phyloP scores from a whole-genome alignment of 495 filamentous ascomycete genomes.

The Xylaria telfairii region DNA sequence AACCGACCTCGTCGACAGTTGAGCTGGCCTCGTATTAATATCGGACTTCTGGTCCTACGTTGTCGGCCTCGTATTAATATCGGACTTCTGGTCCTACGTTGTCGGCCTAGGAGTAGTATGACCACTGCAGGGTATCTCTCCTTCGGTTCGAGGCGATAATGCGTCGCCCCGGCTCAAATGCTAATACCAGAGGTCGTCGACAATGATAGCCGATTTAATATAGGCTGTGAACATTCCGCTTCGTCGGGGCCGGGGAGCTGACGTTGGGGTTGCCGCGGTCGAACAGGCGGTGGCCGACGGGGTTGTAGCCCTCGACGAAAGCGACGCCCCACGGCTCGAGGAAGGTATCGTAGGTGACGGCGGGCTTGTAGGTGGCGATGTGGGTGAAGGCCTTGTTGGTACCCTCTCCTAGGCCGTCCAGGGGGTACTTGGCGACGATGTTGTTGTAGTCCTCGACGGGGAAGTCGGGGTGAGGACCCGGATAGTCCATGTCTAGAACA shows the following conservation, averaged over 20 bases:
- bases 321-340: conserved; percentile 22
- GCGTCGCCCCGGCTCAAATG: background rate
- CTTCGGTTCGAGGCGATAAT: background rate
- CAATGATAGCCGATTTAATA: background rate
- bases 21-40: background rate
- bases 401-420: conserved; percentile 24
- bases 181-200: background rate
- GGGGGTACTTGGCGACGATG: conserved; percentile 44
- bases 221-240: conserved; percentile 10
- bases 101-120: background rate
- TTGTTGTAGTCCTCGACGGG: conserved; percentile 32
- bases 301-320: conserved; percentile 15
- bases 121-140: background rate
- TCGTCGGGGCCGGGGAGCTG: background rate
- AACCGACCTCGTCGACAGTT: background rate
- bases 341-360: conserved; percentile 19
- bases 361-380: conserved; percentile 11
- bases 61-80: background rate
- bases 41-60: too few relatives aligned
- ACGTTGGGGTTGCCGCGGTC: conserved; percentile 19
- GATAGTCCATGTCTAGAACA: conserved; percentile 56
- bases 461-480: conserved; percentile 39
- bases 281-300: conserved; percentile 21
- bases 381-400: conserved; percentile 20
- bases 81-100: background rate